phyloP scores from a whole-genome alignment of 73 alveolate genomes.

The Paramecium bursaria region DNA sequence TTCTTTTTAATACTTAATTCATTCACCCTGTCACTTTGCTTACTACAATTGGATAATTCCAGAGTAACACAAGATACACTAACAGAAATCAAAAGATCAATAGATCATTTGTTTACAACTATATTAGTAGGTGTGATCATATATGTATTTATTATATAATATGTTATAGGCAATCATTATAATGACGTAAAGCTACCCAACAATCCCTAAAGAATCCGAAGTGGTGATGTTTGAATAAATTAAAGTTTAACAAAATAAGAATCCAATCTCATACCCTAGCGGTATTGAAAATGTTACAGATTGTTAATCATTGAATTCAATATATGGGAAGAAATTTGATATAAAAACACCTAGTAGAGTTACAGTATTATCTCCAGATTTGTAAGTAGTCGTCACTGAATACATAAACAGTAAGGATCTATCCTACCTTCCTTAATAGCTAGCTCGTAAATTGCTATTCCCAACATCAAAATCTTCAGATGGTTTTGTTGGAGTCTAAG shows the following conservation, averaged over 20 bases:
- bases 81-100: background rate
- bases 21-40: background rate
- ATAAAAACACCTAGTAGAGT: conserved; percentile 21
- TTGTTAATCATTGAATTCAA: conserved; percentile 29
- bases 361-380: conserved; percentile 16
- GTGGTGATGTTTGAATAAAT: background rate
- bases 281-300: conserved; percentile 56
- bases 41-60: conserved; percentile 2
- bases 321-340: background rate
- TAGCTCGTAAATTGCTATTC: background rate
- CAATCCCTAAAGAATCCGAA: background rate
- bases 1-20: background rate
- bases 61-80: too few relatives aligned
- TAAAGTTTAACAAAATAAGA: background rate
- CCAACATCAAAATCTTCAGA: conserved; percentile 19
- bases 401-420: background rate
- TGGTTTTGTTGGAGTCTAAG: conserved; percentile 54
- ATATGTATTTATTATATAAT: background rate
- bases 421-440: conserved; percentile 11
- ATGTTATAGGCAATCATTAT: background rate
- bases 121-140: background rate
- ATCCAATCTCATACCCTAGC: conserved; percentile 34
- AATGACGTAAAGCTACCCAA: background rate
- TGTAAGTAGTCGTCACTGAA: conserved; percentile 32
- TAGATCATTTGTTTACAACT: conserved; percentile 28